Percentiles rank a stretch among this genome's conserved stretches.
These are phyloP conservation scores for Boletus insuetus DNA, from an alignment of 768 basidiomycete genomes.

Conservation along the genomic window DNA sequence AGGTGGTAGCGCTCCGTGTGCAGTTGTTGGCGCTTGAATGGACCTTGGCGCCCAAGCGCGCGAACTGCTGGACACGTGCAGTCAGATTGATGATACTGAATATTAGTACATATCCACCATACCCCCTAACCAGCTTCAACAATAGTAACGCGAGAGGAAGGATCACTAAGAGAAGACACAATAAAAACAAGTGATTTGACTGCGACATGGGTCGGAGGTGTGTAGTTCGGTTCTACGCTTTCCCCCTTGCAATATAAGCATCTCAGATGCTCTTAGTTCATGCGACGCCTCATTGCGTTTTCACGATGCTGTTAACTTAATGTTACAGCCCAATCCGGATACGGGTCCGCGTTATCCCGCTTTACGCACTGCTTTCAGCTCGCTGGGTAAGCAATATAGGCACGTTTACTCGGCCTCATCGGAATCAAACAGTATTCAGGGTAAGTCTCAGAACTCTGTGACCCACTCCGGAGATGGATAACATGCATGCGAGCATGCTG, in stretches of 20 bases:
- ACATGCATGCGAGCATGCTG: neutral
- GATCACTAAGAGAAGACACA: conserved; percentile 12
- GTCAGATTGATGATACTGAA: neutral
- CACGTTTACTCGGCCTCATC: neutral
- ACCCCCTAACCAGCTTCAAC: neutral
- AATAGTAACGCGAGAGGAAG: neutral
- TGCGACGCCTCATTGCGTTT: neutral
- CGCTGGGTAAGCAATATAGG: neutral
- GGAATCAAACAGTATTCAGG: neutral
- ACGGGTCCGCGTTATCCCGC: neutral
- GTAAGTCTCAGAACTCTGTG: neutral
- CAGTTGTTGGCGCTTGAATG: conserved; percentile 4
- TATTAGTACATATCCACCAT: neutral
- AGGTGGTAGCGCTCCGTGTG: neutral
- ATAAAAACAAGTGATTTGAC: conserved; percentile 12
- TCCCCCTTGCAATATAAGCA: conserved; percentile 13
- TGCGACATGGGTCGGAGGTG: conserved; percentile 11
- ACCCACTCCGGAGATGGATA: neutral
- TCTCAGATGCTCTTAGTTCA: neutral
- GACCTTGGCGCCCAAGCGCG: conserved; percentile 7
- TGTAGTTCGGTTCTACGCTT: neutral
- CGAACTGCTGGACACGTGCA: conserved; percentile 16
- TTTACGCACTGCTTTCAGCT: neutral
- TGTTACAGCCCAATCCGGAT: neutral
- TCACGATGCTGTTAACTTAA: neutral